A percentile compares a stretch with the other conserved stretches of the same genome.
phyloP scores from a whole-genome alignment of 192 early-diverging fungal genomes.

The Backusella mclennaniae region DNA sequence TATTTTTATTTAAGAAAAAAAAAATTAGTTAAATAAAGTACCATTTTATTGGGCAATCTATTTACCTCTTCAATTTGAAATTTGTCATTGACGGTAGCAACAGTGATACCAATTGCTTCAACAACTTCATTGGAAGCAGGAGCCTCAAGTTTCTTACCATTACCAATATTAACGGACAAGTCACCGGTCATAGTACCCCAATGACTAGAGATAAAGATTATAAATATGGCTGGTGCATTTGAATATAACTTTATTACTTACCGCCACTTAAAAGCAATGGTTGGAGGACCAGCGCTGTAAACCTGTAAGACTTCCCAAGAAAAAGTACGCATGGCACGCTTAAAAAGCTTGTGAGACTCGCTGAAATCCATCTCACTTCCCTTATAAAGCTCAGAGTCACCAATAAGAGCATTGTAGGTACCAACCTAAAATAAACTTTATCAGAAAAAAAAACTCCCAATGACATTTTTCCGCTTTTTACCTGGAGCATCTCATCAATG shows the following conservation, averaged over 20 bases:
- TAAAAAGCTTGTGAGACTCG: slow-evolving; percentile 46
- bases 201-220: slow-evolving; percentile 16
- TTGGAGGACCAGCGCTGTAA: slow-evolving; percentile 41
- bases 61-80: slow-evolving; percentile 41
- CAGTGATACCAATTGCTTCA: slow-evolving; percentile 37
- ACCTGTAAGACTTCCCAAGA: slow-evolving; percentile 46
- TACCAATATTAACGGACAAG: slow-evolving; percentile 29
- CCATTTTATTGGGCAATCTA: background rate
- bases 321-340: slow-evolving; percentile 36
- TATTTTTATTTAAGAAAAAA: background rate
- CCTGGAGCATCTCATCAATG: slow-evolving; percentile 43
- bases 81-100: slow-evolving; percentile 43
- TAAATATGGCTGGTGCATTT: background rate
- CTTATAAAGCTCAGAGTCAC: slow-evolving; percentile 43
- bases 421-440: slow-evolving; percentile 29
- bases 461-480: slow-evolving; percentile 5
- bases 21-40: background rate
- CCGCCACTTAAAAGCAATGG: slow-evolving; percentile 48
- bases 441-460: background rate
- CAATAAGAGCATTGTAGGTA: slow-evolving; percentile 47
- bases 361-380: slow-evolving; percentile 41
- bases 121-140: slow-evolving; percentile 38
- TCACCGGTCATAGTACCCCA: slow-evolving; percentile 44
- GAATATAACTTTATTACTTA: background rate
- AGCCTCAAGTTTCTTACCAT: slow-evolving; percentile 40